Percentiles rank a stretch among this genome's conserved stretches.
Evolutionary conservation across 352 stramenopile genomes (phyloP).

Genomic region (Phytophthora boehmeriae): DNA sequence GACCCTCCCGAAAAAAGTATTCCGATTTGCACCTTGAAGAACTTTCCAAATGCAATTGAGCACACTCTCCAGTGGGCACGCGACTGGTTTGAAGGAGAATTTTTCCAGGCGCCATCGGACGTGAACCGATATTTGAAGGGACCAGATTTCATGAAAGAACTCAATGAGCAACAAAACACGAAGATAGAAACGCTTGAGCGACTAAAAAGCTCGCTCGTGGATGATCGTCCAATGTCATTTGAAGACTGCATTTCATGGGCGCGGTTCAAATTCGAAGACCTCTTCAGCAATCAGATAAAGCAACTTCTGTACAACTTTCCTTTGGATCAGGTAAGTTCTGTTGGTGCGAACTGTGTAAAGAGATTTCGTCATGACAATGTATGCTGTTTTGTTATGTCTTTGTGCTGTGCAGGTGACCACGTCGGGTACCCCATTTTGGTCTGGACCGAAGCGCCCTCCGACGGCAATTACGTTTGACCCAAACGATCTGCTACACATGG

Average conservation of each 20-base stretch:
- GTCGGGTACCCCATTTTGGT: slow-evolving; percentile 98
- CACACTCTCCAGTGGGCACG: slow-evolving; percentile 99
- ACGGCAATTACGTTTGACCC: slow-evolving; percentile 94
- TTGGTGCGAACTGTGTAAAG: slow-evolving; percentile 5
- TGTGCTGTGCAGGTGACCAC: slow-evolving; percentile 82
- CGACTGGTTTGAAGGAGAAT: slow-evolving; percentile 99
- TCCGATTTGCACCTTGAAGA: slow-evolving; percentile 99
- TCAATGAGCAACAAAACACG: slow-evolving; percentile 97
- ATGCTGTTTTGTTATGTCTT: slow-evolving; percentile 1
- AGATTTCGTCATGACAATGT: not conserved
- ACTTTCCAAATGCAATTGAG: slow-evolving; percentile 99
- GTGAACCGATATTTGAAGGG: slow-evolving; percentile 94
- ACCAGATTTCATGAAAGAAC: slow-evolving; percentile 90
- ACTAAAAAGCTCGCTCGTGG: slow-evolving; percentile 93
- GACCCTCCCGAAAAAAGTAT: slow-evolving; percentile 99
- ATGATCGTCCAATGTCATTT: slow-evolving; percentile 91
- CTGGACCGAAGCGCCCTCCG: slow-evolving; percentile 96
- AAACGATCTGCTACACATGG: slow-evolving; percentile 92
- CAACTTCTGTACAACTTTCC: slow-evolving; percentile 99
- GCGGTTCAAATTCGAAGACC: slow-evolving; percentile 96
- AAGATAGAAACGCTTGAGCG: slow-evolving; percentile 96
- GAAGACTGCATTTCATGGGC: slow-evolving; percentile 99
- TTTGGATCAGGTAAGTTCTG: slow-evolving; percentile 81
- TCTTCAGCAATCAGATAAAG: slow-evolving; percentile 99
- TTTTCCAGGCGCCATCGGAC: slow-evolving; percentile 97